Evolutionary conservation across 2,329 filamentous ascomycete genomes (phyloP).

Genomic region (Alternaria conjuncta): DNA sequence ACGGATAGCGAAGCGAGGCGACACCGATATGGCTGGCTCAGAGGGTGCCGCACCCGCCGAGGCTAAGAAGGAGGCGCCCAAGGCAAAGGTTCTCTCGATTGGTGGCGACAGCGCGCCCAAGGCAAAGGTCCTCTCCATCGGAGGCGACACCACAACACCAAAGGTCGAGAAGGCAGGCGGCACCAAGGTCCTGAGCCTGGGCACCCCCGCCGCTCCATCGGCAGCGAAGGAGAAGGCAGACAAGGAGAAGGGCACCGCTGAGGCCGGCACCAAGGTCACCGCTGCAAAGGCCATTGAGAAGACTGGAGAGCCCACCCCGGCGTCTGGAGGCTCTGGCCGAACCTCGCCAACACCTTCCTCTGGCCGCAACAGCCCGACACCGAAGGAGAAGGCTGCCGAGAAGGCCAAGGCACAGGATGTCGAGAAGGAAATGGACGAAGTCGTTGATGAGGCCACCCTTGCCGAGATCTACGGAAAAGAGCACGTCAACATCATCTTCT

Average conservation of each 20-base stretch:
- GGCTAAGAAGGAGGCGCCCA: slow-evolving; percentile 48
- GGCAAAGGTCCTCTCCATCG: slow-evolving; percentile 67
- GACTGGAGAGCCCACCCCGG: slow-evolving; percentile 71
- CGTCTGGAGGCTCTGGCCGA: slow-evolving; percentile 64
- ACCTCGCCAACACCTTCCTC: slow-evolving; percentile 83
- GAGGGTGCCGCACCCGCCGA: slow-evolving; percentile 54
- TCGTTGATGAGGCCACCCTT: slow-evolving; percentile 83
- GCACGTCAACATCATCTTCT: slow-evolving; percentile 93
- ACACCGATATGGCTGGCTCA: slow-evolving; percentile 57
- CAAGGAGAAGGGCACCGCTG: slow-evolving; percentile 56
- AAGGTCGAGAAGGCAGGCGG: slow-evolving; percentile 60
- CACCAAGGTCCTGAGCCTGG: slow-evolving; percentile 80
- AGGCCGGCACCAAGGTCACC: slow-evolving; percentile 81
- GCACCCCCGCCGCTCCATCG: slow-evolving; percentile 60
- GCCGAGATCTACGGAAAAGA: slow-evolving; percentile 97
- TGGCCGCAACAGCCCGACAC: slow-evolving; percentile 79
- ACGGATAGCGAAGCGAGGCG: slow-evolving; percentile 68
- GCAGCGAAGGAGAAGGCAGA: slow-evolving; percentile 56
- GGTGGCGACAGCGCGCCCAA: slow-evolving; percentile 62
- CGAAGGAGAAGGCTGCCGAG: slow-evolving; percentile 65
- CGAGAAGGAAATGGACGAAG: slow-evolving; percentile 76
- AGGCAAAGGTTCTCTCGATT: slow-evolving; percentile 71
- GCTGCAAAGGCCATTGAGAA: slow-evolving; percentile 93
- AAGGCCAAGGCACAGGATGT: slow-evolving; percentile 79
- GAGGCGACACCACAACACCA: slow-evolving; percentile 59